phyloP scores from a whole-genome alignment of 495 filamentous ascomycete genomes.

The Penicillium taxi region DNA sequence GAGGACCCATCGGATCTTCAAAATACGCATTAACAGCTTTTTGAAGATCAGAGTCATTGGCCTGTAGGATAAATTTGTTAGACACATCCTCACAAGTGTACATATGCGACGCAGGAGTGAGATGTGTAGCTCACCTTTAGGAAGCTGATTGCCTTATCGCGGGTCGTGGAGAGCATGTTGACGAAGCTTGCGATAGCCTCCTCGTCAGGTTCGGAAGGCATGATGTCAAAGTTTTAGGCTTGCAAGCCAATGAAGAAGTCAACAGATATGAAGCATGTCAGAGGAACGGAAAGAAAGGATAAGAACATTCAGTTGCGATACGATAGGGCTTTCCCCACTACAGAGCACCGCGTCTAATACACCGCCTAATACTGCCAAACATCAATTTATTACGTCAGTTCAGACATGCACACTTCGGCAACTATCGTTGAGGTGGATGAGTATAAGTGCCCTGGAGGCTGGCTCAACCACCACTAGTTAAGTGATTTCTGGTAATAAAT shows the following conservation, averaged over 20 bases:
- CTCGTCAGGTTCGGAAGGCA: constrained; percentile 39
- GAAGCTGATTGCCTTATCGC: constrained; percentile 40
- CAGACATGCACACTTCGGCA: too few species aligned
- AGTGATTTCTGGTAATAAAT: too few species aligned
- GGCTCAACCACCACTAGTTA: too few species aligned
- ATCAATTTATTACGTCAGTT: too few species aligned
- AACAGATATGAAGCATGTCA: too few species aligned
- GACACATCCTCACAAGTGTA: background rate
- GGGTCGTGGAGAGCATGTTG: constrained; percentile 38
- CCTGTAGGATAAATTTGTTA: constrained; percentile 20
- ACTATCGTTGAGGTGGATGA: too few species aligned
- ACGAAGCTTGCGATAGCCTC: constrained; percentile 41
- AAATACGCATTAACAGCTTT: constrained; percentile 49
- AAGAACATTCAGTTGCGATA: too few species aligned
- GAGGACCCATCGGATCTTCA: constrained; percentile 40
- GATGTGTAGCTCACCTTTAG: constrained; percentile 29
- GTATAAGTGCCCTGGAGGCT: too few species aligned
- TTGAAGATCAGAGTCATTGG: constrained; percentile 39
- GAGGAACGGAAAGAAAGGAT: too few species aligned
- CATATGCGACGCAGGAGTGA: background rate
- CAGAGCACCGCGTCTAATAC: too few species aligned
- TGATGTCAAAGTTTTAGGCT: constrained; percentile 13
- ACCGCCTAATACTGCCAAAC: too few species aligned
- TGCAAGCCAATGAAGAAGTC: background rate
- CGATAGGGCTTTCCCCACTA: too few species aligned